Percentiles rank a stretch among this genome's conserved stretches.
phyloP scores from a whole-genome alignment of 192 early-diverging fungal species.

The Powellomyces hirtus region DNA sequence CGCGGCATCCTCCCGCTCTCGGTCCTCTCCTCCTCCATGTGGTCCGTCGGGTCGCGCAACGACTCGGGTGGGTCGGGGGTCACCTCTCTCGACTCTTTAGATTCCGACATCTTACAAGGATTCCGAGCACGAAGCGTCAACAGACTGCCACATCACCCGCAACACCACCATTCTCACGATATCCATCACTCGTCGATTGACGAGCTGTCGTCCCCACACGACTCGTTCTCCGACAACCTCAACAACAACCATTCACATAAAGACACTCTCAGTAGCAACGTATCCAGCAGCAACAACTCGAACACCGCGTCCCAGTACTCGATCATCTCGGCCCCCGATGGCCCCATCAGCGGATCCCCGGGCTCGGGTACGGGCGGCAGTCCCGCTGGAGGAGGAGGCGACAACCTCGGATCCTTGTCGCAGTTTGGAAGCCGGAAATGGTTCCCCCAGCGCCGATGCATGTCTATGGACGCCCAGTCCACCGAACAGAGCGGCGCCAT shows the following conservation, averaged over 20 bases:
- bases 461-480: conserved; percentile 27
- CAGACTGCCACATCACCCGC: no score
- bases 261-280: no score
- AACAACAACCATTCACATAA: no score
- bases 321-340: no score
- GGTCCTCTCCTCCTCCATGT: neutral
- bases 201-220: neutral
- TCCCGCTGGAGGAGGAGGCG: neutral
- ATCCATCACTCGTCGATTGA: neutral
- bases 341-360: no score
- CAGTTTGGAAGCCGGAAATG: conserved; percentile 8
- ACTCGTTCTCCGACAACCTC: neutral
- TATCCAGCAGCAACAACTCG: no score
- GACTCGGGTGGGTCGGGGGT: neutral
- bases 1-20: conserved; percentile 7
- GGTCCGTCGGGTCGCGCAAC: neutral
- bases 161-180: neutral
- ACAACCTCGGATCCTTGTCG: neutral
- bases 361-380: neutral
- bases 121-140: no score
- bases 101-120: no score
- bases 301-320: no score
- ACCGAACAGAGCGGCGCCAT: conserved; percentile 3
- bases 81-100: neutral
- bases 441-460: conserved; percentile 23